These are phyloP conservation scores for Funneliformis caledonium DNA, from an alignment of 371 early-diverging fungal species.

Conservation along the genomic window DNA sequence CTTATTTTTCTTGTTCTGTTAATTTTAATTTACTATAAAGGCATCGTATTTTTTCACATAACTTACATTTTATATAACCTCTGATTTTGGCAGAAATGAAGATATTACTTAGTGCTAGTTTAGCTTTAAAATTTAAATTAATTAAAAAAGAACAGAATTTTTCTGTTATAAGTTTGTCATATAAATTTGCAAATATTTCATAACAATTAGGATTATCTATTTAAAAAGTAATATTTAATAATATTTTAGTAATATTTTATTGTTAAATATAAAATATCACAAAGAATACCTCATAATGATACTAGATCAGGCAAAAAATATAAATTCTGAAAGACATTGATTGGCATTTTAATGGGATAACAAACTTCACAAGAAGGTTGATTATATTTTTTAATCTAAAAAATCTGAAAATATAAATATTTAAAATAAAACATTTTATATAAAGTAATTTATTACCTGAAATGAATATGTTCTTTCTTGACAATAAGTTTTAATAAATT, in stretches of 20 bases:
- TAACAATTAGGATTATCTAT: constrained; percentile 1
- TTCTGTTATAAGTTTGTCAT: not conserved
- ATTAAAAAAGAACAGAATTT: not conserved
- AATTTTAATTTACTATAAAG: not conserved
- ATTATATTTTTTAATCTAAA: constrained; percentile 3
- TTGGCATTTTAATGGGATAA: not conserved
- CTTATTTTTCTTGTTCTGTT: not conserved
- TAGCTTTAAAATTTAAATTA: not conserved
- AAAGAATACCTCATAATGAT: not conserved
- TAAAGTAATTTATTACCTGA: not conserved
- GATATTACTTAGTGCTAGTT: not conserved
- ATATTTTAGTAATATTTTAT: too few species aligned
- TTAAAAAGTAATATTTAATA: not conserved
- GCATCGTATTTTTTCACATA: not conserved
- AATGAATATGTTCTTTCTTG: constrained; percentile 1
- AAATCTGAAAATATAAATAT: not conserved
- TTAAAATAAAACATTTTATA: too few species aligned
- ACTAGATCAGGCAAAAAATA: constrained; percentile 1
- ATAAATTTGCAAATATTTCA: not conserved
- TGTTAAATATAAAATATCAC: too few species aligned
- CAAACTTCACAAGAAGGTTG: not conserved
- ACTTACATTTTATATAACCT: not conserved
- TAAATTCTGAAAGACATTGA: not conserved
- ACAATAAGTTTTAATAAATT: constrained; percentile 3
- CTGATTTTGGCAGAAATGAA: not conserved